Conservation (phyloP, 106 monocot species). For the Narthecium ossifragum region DNA sequence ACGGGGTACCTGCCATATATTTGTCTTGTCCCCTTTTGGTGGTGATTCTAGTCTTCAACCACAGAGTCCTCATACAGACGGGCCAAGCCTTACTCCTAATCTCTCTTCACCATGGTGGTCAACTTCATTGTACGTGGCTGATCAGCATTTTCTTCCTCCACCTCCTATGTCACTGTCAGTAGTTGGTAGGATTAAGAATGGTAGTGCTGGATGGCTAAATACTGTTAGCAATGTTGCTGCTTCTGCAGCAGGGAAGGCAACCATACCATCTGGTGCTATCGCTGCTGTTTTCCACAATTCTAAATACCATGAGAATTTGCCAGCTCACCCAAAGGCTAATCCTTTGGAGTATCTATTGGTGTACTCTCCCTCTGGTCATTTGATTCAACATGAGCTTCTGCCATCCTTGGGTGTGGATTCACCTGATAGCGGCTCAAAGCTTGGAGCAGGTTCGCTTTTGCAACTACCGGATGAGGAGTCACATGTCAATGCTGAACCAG, state of each 20-base stretch:
- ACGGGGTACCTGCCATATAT: conserved; percentile 85
- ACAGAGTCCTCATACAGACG: conserved; percentile 46
- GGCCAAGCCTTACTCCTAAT: conserved; percentile 44
- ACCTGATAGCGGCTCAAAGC: conserved; percentile 48
- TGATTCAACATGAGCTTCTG: conserved; percentile 82
- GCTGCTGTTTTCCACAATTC: conserved; percentile 84
- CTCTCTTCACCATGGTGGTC: conserved; percentile 92
- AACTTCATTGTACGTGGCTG: conserved; percentile 33
- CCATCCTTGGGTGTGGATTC: conserved; percentile 48
- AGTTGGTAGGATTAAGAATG: conserved; percentile 85
- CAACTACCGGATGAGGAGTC: conserved; percentile 80
- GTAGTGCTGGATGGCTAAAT: conserved; percentile 77
- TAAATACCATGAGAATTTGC: conserved; percentile 8
- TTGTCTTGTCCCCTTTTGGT: conserved; percentile 85
- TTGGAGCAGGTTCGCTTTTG: conserved; percentile 26
- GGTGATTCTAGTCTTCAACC: conserved; percentile 70
- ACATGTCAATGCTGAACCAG: conserved; percentile 72
- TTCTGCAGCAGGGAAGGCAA: conserved; percentile 75
- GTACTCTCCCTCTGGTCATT: conserved; percentile 89
- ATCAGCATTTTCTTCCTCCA: conserved; percentile 60
- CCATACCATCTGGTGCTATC: conserved; percentile 73
- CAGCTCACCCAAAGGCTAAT: conserved; percentile 25
- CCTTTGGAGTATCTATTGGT: conserved; percentile 84
- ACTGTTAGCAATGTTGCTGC: conserved; percentile 88
- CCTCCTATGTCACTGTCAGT: conserved; percentile 66